A percentile compares a stretch with the other conserved stretches of the same genome.
These are phyloP conservation scores for Prunus mira DNA, from an alignment of 306 rosid species.

Conservation along the genomic window DNA sequence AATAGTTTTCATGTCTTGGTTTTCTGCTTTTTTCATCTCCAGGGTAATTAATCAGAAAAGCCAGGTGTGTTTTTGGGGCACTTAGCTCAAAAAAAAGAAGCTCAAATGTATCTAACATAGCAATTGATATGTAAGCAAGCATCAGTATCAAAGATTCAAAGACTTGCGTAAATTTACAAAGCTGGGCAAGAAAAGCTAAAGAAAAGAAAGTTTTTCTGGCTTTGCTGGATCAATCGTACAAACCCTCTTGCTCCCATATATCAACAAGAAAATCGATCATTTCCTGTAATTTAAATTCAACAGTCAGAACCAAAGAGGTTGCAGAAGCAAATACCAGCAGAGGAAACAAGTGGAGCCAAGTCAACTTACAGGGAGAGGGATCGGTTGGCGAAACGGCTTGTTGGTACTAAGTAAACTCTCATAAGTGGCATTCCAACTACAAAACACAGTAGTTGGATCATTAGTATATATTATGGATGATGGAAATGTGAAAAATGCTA, in stretches of 20 bases:
- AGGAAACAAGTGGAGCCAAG: neutral
- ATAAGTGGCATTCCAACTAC: conserved; percentile 76
- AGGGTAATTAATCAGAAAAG: neutral
- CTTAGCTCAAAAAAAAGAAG: neutral
- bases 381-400: conserved; percentile 55
- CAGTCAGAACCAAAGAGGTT: conserved; percentile 10
- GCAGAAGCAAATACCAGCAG: neutral
- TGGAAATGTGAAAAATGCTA: neutral
- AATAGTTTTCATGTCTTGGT: neutral
- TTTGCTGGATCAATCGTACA: conserved; percentile 59
- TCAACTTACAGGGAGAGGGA: conserved; percentile 76
- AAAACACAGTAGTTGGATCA: conserved; percentile 3
- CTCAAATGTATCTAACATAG: neutral
- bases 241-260: conserved; percentile 80
- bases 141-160: neutral
- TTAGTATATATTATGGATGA: neutral
- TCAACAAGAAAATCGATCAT: conserved; percentile 82
- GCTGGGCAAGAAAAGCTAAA: neutral
- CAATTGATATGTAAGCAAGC: neutral
- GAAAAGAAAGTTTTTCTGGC: neutral
- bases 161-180: conserved; percentile 4
- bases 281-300: conserved; percentile 54
- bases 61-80: neutral
- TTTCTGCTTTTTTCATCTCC: neutral
- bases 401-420: conserved; percentile 61